Conservation (phyloP, 192 early-diverging fungal species). For the Coemansia sp. region DNA sequence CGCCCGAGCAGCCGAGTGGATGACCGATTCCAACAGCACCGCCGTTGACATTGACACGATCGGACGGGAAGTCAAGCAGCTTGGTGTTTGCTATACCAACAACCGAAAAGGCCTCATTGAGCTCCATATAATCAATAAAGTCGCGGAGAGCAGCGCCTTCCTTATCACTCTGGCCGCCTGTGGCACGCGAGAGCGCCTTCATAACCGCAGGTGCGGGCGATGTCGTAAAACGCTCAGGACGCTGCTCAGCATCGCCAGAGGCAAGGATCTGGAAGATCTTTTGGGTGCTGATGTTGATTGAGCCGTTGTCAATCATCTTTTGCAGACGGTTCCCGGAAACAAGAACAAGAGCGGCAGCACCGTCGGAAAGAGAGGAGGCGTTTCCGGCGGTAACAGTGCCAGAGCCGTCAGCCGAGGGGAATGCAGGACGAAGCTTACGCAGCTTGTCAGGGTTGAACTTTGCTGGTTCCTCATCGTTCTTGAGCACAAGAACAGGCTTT, state of each 20-base stretch:
- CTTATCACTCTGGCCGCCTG: slow-evolving; percentile 34
- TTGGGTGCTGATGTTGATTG: slow-evolving; percentile 28
- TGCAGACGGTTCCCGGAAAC: slow-evolving; percentile 64
- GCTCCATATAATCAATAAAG: slow-evolving; percentile 75
- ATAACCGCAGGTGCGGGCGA: slow-evolving; percentile 75
- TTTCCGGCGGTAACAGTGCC: slow-evolving; percentile 94
- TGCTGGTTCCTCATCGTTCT: slow-evolving; percentile 64
- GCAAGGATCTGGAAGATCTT: slow-evolving; percentile 59
- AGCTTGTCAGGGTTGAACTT: slow-evolving; percentile 86
- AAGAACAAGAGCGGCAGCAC: slow-evolving; percentile 74
- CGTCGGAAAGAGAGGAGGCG: slow-evolving; percentile 78
- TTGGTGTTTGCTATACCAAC: slow-evolving; percentile 84
- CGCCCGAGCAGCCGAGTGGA: slow-evolving; percentile 95
- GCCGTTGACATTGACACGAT: slow-evolving; percentile 92
- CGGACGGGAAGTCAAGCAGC: slow-evolving; percentile 67
- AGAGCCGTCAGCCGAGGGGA: slow-evolving; percentile 63
- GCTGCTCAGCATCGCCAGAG: slow-evolving; percentile 75
- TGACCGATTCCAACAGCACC: slow-evolving; percentile 98
- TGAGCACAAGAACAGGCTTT: slow-evolving; percentile 62
- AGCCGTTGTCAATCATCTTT: slow-evolving; percentile 35
- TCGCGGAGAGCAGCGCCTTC: slow-evolving; percentile 54
- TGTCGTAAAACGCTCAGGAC: slow-evolving; percentile 72
- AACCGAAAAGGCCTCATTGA: slow-evolving; percentile 84
- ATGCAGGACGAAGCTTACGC: slow-evolving; percentile 82
- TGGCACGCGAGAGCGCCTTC: slow-evolving; percentile 70